These are phyloP conservation scores for Pichia sporocuriosa DNA, from an alignment of 805 yeast genomes.

Conservation along the genomic window DNA sequence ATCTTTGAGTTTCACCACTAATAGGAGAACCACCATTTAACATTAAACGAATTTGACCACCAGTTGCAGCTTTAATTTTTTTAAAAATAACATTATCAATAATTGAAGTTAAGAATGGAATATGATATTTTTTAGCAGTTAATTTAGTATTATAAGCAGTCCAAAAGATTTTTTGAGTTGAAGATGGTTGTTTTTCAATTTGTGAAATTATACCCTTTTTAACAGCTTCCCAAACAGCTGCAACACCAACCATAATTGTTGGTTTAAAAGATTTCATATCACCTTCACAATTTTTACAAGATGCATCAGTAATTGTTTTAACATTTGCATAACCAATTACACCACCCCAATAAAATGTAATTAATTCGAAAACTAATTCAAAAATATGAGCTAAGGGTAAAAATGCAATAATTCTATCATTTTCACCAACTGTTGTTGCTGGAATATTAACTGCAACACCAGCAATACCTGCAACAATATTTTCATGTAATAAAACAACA, in stretches of 20 bases:
- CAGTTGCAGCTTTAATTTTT: constrained; percentile 88
- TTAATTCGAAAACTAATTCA: constrained; percentile 82
- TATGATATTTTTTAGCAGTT: constrained; percentile 51
- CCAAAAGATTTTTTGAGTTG: constrained; percentile 84
- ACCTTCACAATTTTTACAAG: constrained; percentile 79
- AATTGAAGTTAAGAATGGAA: constrained; percentile 71
- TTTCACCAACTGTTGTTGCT: constrained; percentile 39
- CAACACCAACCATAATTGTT: constrained; percentile 95
- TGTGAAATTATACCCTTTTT: constrained; percentile 86
- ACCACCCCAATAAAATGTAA: constrained; percentile 83
- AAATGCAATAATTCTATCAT: constrained; percentile 77
- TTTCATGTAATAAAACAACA: constrained; percentile 60
- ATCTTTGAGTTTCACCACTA: constrained; percentile 72
- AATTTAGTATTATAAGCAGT: constrained; percentile 69
- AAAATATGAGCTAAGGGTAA: constrained; percentile 95
- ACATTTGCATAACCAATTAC: constrained; percentile 85
- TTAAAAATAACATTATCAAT: constrained; percentile 75
- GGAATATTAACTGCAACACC: constrained; percentile 68
- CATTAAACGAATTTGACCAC: constrained; percentile 69
- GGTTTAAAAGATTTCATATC: constrained; percentile 86
- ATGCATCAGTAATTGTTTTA: constrained; percentile 78
- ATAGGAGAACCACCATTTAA: constrained; percentile 94
- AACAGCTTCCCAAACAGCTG: constrained; percentile 96
- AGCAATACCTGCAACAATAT: constrained; percentile 76
- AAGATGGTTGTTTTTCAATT: constrained; percentile 55